These are phyloP conservation scores for Tricholoma terreum DNA, from an alignment of 768 basidiomycete genomes.

Conservation along the genomic window DNA sequence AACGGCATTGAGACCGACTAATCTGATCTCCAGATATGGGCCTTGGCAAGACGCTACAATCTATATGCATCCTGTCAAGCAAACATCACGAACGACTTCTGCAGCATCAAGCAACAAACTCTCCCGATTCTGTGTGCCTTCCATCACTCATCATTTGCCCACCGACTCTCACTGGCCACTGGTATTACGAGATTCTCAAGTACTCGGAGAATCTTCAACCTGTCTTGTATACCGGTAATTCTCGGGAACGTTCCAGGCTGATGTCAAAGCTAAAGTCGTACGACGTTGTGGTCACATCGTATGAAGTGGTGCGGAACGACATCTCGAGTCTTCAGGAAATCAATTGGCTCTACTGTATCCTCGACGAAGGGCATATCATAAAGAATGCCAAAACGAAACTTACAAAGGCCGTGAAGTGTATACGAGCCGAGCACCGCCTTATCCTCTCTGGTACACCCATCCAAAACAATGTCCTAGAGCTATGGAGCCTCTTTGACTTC, in stretches of 20 bases:
- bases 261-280: conserved; percentile 61
- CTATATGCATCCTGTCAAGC: conserved; percentile 93
- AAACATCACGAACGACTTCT: conserved; percentile 87
- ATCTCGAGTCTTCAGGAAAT: conserved; percentile 67
- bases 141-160: conserved; percentile 96
- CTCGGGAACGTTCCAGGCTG: conserved; percentile 73
- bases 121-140: conserved; percentile 77
- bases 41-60: conserved; percentile 95
- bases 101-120: conserved; percentile 59
- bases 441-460: conserved; percentile 97
- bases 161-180: conserved; percentile 96
- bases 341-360: conserved; percentile 92
- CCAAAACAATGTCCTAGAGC: conserved; percentile 96
- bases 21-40: conserved; percentile 83
- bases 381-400: conserved; percentile 99
- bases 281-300: conserved; percentile 96
- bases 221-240: conserved; percentile 84
- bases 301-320: conserved; percentile 97
- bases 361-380: conserved; percentile 98
- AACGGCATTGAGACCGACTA: neutral
- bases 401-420: conserved; percentile 90
- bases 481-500: conserved; percentile 99
- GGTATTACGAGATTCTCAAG: conserved; percentile 97
- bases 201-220: conserved; percentile 84
- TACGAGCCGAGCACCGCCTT: conserved; percentile 88